Base-by-base conservation (phyloP, 768 basidiomycete genomes). In the Leccinum disarticulatum region DNA sequence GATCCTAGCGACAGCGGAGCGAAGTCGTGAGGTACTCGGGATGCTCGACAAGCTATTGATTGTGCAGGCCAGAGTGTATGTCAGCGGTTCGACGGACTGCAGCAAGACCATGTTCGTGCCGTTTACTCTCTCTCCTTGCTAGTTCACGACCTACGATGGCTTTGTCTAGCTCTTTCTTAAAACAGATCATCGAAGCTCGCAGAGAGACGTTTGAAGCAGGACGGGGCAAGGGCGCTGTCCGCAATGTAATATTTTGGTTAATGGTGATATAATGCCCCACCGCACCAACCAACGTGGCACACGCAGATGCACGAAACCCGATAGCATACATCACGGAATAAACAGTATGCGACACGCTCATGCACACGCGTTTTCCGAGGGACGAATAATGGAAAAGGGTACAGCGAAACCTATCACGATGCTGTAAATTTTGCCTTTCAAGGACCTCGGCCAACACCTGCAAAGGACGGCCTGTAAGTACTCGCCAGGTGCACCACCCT, bases 391-490 rank as follows among this genome's bases (percentile, higher is more conserved):
- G 48, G 41, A 43, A 28, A 49, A 57, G 35, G 47, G 27, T 25
- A 41, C 25, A 35, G 46, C 22, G 3, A n/a, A 7, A 14, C 41
- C 35, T 38, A 46, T 31, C 47, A 54, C n/a, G 41, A 27, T 35
- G 19, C 9, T 4, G 28, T 49, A 31, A 47, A 30, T 55, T 60
- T 61, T 13, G 41, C 28, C 31, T 25, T 27, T 75, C 90, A 81
- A 62, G 93, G 88, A 77, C 94, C 94, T 69, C 94, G 86, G 58
- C 94, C 94, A 67, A 95, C 90, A 76, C 91, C 91, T 70, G 86
- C 83, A 73, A 91, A 97, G 70, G 88, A 83, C 65, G 96, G 95
- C 77, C 88, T 82, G 84, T 84, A 98, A 22, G 22, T 22, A 22
- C 74, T 95, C 91, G 60, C 86, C 90, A 58, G 91, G 89, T 30